Evolutionary conservation across 2,329 filamentous ascomycete genomes (phyloP).

Genomic region (Monosporascus ibericus): DNA sequence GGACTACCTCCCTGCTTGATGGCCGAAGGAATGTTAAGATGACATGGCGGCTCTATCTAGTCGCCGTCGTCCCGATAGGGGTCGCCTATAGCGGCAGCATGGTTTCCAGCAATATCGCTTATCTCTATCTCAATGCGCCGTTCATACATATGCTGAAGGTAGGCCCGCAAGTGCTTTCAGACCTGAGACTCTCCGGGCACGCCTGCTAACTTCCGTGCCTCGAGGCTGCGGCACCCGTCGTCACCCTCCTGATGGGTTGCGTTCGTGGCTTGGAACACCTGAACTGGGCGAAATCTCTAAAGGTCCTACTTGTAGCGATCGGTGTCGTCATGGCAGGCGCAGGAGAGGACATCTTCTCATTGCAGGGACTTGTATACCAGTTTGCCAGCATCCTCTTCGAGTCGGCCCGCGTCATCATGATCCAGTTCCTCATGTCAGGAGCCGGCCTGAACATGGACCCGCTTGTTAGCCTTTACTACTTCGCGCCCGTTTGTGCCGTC

Average conservation of each 20-base stretch:
- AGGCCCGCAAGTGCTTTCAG: slow-evolving; percentile 16
- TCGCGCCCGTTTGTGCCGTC: slow-evolving; percentile 73
- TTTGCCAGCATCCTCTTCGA: slow-evolving; percentile 73
- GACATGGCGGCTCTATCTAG: slow-evolving; percentile 53
- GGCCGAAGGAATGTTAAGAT: slow-evolving; percentile 56
- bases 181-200: not conserved
- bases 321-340: slow-evolving; percentile 47
- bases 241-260: slow-evolving; percentile 62
- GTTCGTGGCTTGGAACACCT: slow-evolving; percentile 45
- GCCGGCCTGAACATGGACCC: slow-evolving; percentile 82
- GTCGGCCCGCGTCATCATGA: slow-evolving; percentile 77
- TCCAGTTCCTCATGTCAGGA: slow-evolving; percentile 71
- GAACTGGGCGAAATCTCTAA: slow-evolving; percentile 36
- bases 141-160: slow-evolving; percentile 68
- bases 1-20: slow-evolving; percentile 57
- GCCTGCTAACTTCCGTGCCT: not conserved
- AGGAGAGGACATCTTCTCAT: slow-evolving; percentile 64
- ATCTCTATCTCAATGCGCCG: slow-evolving; percentile 60
- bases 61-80: slow-evolving; percentile 60
- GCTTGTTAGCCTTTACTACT: slow-evolving; percentile 84
- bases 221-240: slow-evolving; percentile 59
- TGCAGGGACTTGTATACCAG: slow-evolving; percentile 63
- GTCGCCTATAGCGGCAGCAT: slow-evolving; percentile 60
- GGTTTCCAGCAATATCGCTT: slow-evolving; percentile 61
- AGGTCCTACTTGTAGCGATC: slow-evolving; percentile 45